phyloP scores from a whole-genome alignment of 306 rosid species.

The Delonix regia region DNA sequence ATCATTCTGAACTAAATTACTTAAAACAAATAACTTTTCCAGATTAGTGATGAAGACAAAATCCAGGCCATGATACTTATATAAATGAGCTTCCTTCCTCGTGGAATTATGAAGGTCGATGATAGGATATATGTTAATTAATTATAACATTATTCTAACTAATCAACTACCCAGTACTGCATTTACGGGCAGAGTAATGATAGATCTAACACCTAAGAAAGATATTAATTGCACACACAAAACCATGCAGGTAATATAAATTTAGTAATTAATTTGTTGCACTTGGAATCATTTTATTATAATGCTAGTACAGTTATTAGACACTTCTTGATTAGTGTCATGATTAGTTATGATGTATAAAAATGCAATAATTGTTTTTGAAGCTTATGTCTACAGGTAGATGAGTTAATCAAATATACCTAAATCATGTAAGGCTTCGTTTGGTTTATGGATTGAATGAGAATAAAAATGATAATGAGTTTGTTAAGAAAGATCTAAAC shows the following conservation, averaged over 20 bases:
- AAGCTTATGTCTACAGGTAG: no score
- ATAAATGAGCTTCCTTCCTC: conserved; percentile 37
- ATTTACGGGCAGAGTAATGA: conserved; percentile 24
- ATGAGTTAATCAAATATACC: no score
- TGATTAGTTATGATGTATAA: neutral
- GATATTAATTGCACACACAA: neutral
- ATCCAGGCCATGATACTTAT: conserved; percentile 44
- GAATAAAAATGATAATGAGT: no score
- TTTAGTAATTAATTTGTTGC: neutral
- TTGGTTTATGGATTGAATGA: no score
- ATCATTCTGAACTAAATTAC: conserved; percentile 24
- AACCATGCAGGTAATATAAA: neutral
- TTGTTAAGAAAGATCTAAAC: no score
- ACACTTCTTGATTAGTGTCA: neutral
- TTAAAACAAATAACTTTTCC: neutral
- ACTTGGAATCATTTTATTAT: neutral
- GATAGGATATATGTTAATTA: neutral
- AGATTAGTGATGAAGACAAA: conserved; percentile 32
- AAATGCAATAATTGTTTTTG: neutral
- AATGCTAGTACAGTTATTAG: neutral
- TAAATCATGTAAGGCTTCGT: no score
- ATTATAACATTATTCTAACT: neutral
- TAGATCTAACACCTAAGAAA: conserved; percentile 27
- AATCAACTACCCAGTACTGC: neutral
- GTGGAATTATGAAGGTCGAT: conserved; percentile 49